A percentile compares a stretch with the other conserved stretches of the same genome.
Conservation (phyloP, 1,284 basidiomycete species). For the Meira nashicola region DNA sequence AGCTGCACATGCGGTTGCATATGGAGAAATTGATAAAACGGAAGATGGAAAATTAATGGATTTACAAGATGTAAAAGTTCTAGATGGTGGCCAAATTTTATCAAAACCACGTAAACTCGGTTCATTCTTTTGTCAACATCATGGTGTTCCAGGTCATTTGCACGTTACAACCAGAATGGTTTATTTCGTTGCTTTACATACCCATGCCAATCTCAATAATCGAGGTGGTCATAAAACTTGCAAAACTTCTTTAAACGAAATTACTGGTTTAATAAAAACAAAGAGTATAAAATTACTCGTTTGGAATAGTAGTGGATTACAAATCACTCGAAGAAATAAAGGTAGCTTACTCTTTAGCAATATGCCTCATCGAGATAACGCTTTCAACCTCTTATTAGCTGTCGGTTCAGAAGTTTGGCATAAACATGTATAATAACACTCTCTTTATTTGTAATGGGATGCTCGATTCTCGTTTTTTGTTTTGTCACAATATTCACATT, state of each 20-base stretch:
- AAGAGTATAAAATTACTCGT: constrained; percentile 38
- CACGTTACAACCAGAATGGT: constrained; percentile 36
- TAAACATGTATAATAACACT: neutral
- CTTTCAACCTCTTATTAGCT: constrained; percentile 48
- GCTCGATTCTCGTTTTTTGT: too few species aligned
- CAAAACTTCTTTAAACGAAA: constrained; percentile 37
- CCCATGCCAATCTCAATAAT: constrained; percentile 16
- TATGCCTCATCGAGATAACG: constrained; percentile 46
- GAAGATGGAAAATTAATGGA: constrained; percentile 22
- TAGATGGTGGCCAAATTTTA: constrained; percentile 19
- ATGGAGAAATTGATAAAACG: constrained; percentile 14
- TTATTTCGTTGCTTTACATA: constrained; percentile 47
- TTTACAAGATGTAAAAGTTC: constrained; percentile 18
- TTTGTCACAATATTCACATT: too few species aligned
- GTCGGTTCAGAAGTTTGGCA: constrained; percentile 29
- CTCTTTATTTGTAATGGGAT: neutral
- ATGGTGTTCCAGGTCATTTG: constrained; percentile 45
- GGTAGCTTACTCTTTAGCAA: constrained; percentile 38
- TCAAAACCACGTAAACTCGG: constrained; percentile 39
- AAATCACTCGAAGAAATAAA: constrained; percentile 40
- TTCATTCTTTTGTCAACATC: constrained; percentile 51
- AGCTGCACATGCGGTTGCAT: constrained; percentile 20
- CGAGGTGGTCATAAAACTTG: constrained; percentile 28
- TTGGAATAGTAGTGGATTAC: constrained; percentile 44
- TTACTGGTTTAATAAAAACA: constrained; percentile 47